Percentiles rank a stretch among this genome's conserved stretches.
phyloP scores from a whole-genome alignment of 2,329 filamentous ascomycete genomes.

The Corinectria fuckeliana region DNA sequence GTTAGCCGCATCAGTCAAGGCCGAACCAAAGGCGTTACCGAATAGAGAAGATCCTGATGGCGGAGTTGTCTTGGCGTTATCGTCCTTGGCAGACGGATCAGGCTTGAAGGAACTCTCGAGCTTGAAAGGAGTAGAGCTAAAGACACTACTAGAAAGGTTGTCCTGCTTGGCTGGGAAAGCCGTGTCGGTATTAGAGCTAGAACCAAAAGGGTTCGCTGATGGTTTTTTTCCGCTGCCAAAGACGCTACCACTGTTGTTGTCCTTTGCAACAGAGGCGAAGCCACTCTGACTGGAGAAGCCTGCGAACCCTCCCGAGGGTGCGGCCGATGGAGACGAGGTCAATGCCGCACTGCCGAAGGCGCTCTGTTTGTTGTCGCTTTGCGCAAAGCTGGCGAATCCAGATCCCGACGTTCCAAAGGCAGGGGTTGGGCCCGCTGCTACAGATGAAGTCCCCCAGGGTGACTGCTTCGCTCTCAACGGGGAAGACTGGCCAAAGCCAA shows the following conservation, averaged over 20 bases:
- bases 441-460: conserved; percentile 54
- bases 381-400: conserved; percentile 53
- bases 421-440: conserved; percentile 41
- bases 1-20: conserved; percentile 57
- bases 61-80: conserved; percentile 57
- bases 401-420: conserved; percentile 64
- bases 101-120: conserved; percentile 71
- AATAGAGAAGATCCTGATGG: conserved; percentile 59
- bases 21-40: conserved; percentile 65
- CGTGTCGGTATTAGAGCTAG: conserved; percentile 32
- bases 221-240: conserved; percentile 49
- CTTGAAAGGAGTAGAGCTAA: conserved; percentile 67
- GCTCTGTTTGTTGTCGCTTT: conserved; percentile 42
- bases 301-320: conserved; percentile 57
- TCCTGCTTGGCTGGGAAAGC: conserved; percentile 39
- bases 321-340: conserved; percentile 34
- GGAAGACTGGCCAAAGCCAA: conserved; percentile 62
- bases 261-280: conserved; percentile 57
- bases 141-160: conserved; percentile 43
- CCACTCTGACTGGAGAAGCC: conserved; percentile 61
- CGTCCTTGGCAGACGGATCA: conserved; percentile 66
- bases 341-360: conserved; percentile 47
- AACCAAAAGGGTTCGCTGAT: conserved; percentile 35
- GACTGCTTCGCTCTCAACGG: conserved; percentile 57
- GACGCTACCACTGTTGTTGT: conserved; percentile 42